Percentiles rank a stretch among this genome's conserved stretches.
phyloP scores from a whole-genome alignment of 208 protist genomes.

The Leishmania turanica region DNA sequence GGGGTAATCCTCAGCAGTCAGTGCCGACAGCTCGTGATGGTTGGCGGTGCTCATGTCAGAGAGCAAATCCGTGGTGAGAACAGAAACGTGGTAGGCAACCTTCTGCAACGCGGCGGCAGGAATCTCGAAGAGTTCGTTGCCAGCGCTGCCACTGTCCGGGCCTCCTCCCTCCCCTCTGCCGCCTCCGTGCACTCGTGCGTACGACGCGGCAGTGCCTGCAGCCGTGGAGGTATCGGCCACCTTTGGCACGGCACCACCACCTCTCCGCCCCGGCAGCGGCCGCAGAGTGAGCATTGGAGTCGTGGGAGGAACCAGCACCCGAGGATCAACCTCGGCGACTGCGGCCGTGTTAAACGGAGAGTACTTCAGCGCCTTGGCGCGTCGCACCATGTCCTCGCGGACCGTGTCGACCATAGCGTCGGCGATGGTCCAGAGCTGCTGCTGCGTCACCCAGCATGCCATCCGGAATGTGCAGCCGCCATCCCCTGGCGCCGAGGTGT shows the following conservation, averaged over 20 bases:
- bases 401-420: conserved; percentile 61
- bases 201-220: neutral
- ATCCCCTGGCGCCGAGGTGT: neutral
- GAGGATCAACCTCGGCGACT: conserved; percentile 24
- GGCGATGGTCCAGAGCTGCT: conserved; percentile 56
- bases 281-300: conserved; percentile 32
- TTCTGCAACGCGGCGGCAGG: conserved; percentile 32
- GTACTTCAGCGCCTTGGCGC: conserved; percentile 36
- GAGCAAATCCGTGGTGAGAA: conserved; percentile 49
- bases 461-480: conserved; percentile 39
- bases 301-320: conserved; percentile 26
- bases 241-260: neutral
- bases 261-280: conserved; percentile 9
- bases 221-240: neutral
- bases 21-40: conserved; percentile 1
- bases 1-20: conserved; percentile 38
- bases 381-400: conserved; percentile 52
- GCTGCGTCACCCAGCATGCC: conserved; percentile 67
- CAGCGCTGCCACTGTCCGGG: neutral
- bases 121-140: conserved; percentile 40
- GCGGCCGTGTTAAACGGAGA: conserved; percentile 24
- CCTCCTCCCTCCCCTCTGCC: neutral
- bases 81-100: conserved; percentile 61
- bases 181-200: neutral
- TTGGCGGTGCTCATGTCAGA: conserved; percentile 11